phyloP scores from a whole-genome alignment of 129 eudicot species.

The Glebionis coronaria region DNA sequence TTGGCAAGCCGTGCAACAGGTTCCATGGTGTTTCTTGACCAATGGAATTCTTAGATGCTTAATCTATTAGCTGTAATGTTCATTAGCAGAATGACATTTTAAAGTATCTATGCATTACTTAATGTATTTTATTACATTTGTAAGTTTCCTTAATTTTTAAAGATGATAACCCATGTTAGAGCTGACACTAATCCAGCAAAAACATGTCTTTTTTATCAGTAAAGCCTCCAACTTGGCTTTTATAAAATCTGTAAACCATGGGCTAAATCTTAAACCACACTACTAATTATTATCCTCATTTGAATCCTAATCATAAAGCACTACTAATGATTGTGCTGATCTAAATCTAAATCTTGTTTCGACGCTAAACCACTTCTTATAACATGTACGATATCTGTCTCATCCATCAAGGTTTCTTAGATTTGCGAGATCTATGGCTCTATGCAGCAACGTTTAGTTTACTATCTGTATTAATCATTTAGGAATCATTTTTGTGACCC shows the following conservation, averaged over 20 bases:
- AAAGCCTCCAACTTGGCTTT: constrained; percentile 28
- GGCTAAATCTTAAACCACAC: constrained; percentile 32
- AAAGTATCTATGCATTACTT: constrained; percentile 33
- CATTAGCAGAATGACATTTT: constrained; percentile 26
- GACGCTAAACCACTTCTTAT: constrained; percentile 14
- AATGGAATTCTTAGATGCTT: constrained; percentile 25
- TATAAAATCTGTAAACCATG: constrained; percentile 23
- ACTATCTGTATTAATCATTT: not conserved
- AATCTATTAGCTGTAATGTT: constrained; percentile 39
- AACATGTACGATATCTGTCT: not conserved
- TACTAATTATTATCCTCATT: constrained; percentile 16
- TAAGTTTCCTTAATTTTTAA: constrained; percentile 21
- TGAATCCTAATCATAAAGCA: constrained; percentile 22
- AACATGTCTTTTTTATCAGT: constrained; percentile 29
- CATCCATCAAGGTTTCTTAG: constrained; percentile 3
- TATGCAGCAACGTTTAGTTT: not conserved
- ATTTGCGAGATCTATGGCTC: constrained; percentile 17
- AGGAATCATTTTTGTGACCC: constrained; percentile 15
- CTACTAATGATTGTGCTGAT: constrained; percentile 11
- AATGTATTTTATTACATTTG: constrained; percentile 8
- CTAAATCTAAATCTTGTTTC: constrained; percentile 25
- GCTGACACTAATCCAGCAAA: constrained; percentile 42
- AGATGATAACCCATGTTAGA: constrained; percentile 39
- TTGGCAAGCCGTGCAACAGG: constrained; percentile 25
- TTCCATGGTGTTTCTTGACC: constrained; percentile 36